These are phyloP conservation scores for Nematodospora anomalae DNA, from an alignment of 1,139 yeast species.

Conservation along the genomic window DNA sequence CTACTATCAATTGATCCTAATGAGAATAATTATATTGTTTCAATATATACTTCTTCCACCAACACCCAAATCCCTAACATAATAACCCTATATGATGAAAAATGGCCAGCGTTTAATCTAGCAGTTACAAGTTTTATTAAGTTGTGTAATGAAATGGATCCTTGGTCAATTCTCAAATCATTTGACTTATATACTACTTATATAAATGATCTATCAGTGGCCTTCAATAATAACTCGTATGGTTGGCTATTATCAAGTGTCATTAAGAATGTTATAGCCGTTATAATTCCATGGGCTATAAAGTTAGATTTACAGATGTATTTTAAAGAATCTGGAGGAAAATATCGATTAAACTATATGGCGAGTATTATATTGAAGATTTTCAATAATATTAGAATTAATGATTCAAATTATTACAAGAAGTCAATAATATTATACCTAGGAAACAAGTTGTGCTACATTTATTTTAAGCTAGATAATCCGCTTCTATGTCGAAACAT, in stretches of 20 bases:
- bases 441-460: conserved; percentile 58
- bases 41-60: conserved; percentile 7
- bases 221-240: conserved; percentile 53
- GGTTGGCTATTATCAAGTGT: conserved; percentile 52
- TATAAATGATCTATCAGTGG: conserved; percentile 55
- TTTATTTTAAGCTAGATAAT: conserved; percentile 61
- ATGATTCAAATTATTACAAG: conserved; percentile 47
- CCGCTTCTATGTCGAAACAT: conserved; percentile 74
- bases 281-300: conserved; percentile 51
- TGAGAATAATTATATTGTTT: conserved; percentile 10
- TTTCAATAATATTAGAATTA: conserved; percentile 60
- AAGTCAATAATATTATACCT: conserved; percentile 54
- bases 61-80: conserved; percentile 13
- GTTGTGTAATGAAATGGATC: conserved; percentile 56
- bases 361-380: conserved; percentile 60
- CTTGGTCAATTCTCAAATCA: conserved; percentile 55
- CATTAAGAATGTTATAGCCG: conserved; percentile 40
- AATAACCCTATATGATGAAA: conserved; percentile 34
- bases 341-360: conserved; percentile 52
- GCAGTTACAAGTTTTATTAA: conserved; percentile 51
- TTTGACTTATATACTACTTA: conserved; percentile 59
- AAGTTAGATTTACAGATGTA: conserved; percentile 50
- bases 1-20: conserved; percentile 13
- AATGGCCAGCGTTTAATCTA: conserved; percentile 53
- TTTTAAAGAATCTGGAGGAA: conserved; percentile 38